Base-by-base conservation (phyloP, 2,329 filamentous ascomycete genomes). In the Byssochlamys sp. region DNA sequence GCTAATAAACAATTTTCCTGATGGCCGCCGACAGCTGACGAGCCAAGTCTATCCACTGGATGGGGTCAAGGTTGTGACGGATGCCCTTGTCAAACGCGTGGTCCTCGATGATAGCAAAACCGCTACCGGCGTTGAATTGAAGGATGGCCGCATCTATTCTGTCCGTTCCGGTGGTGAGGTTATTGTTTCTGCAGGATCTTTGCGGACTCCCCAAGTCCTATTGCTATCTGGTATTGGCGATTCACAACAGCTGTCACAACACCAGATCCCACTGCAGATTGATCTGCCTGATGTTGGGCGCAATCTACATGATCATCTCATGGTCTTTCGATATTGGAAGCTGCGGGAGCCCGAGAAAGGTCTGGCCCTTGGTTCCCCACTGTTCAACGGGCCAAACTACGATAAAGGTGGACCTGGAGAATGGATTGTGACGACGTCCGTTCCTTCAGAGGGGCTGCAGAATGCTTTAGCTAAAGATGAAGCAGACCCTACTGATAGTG, bases 221-320 rank as follows among this genome's bases (percentile, higher is more conserved):
- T 83, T 85, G 72, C 78, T 87, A 1, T 82, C 77, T 55, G 85
- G 85, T n/a, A 78, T 88, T 33, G 85, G 85, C 0, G 83, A 83
- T 0, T 65, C 69, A 10, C 66, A 72, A 0, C 79, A 84, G 61
- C 77, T 88, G 4, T 61, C 75, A 24, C 73, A 75, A 55, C 78
- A 81, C 64, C 70, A 74, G n/a, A 86, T 87, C 60, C 65, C 75
- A 1, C 71, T 81, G 0, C 62, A 85, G 19, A 74, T 78, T 3
- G 77, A 86, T 60, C 80, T 83, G 0, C 80, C 81, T 0, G 82
- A 85, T 51, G 84, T 89, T 2, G 85, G 85, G 4, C 80, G 79
- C 58, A 85, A 87, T 70, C 75, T 88, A 3, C 75, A 84, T 58
- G 84, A 88, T 65, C 83, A 84, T 28, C n/a, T 27, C 29, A 45